Evolutionary conservation across 129 eudicot species (phyloP).

Genomic region (Saussurea involucrata): DNA sequence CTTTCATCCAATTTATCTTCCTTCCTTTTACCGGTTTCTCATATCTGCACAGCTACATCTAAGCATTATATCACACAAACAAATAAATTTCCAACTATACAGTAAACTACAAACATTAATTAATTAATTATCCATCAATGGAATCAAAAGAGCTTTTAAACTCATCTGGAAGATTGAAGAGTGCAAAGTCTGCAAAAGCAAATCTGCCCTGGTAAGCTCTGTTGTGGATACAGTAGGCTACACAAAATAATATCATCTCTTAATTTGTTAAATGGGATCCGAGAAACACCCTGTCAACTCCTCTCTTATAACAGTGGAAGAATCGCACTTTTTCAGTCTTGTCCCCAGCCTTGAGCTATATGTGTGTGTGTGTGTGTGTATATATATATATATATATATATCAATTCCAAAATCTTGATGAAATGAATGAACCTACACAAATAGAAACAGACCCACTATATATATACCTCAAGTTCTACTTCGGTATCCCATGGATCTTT

Average conservation of each 20-base stretch:
- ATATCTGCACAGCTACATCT: slow-evolving; percentile 28
- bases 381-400: neutral
- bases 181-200: slow-evolving; percentile 51
- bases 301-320: slow-evolving; percentile 65
- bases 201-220: slow-evolving; percentile 77
- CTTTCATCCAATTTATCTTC: slow-evolving; percentile 69
- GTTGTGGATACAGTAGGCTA: slow-evolving; percentile 72
- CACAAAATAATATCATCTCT: neutral
- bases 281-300: slow-evolving; percentile 66
- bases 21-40: slow-evolving; percentile 58
- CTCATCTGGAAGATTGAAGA: slow-evolving; percentile 56
- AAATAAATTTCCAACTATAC: neutral
- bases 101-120: neutral
- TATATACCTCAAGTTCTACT: slow-evolving; percentile 52
- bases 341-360: slow-evolving; percentile 53
- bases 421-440: neutral
- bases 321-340: slow-evolving; percentile 47
- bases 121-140: slow-evolving; percentile 48
- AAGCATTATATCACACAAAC: slow-evolving; percentile 1
- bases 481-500: slow-evolving; percentile 73
- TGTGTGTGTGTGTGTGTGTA: no score
- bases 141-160: slow-evolving; percentile 63
- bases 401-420: neutral
- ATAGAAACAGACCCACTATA: neutral
- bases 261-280: slow-evolving; percentile 17